Percentiles rank a stretch among this genome's conserved stretches.
These are phyloP conservation scores for Eimeria falciformis DNA, from an alignment of 169 alveolate species.

Conservation along the genomic window DNA sequence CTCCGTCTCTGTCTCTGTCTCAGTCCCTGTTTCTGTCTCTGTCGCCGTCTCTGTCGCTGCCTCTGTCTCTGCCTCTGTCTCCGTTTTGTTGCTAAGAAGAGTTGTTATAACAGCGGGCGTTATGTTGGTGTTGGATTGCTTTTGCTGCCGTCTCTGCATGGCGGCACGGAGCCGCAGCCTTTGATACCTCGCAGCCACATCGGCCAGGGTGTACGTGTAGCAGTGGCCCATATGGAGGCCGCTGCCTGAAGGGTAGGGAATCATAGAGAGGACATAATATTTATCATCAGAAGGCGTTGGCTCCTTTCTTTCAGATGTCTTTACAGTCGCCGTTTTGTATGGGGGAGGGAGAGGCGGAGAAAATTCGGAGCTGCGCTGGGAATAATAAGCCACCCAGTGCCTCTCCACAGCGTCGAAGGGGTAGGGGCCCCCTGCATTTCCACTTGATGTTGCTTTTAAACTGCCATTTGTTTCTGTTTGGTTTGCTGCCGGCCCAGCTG, in stretches of 20 bases:
- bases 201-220: conserved; percentile 92
- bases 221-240: conserved; percentile 95
- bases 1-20: not conserved
- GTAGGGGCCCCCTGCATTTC: conserved; percentile 18
- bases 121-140: not conserved
- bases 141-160: not conserved
- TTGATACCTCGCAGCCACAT: conserved; percentile 91
- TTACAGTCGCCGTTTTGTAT: not conserved
- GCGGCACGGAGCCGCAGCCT: conserved; percentile 80
- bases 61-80: not conserved
- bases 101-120: conserved; percentile 13
- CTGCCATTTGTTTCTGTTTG: not conserved
- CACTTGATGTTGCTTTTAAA: not conserved
- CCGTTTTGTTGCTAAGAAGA: not conserved
- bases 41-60: not conserved
- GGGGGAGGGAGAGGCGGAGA: conserved; percentile 52
- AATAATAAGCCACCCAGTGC: conserved; percentile 59
- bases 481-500: not conserved
- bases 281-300: conserved; percentile 66
- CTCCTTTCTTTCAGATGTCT: not conserved
- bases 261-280: conserved; percentile 90
- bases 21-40: not conserved
- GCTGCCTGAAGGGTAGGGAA: conserved; percentile 95
- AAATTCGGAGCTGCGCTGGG: conserved; percentile 24
- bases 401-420: conserved; percentile 48